Evolutionary conservation across 176 grass and related monocot genomes (phyloP).

Genomic region (Triticum monococcum): DNA sequence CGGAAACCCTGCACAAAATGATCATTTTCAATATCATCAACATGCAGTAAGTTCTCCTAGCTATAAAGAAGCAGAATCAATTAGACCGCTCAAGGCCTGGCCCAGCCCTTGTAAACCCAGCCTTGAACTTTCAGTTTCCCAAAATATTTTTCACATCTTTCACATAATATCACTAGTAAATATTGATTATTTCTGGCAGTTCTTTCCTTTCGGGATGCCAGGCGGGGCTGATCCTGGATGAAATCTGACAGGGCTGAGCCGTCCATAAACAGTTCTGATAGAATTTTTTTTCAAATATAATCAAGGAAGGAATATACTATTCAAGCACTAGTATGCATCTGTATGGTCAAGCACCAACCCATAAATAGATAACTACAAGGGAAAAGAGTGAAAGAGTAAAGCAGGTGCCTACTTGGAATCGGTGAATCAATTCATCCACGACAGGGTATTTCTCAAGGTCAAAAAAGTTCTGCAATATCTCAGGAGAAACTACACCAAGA

Average conservation of each 20-base stretch:
- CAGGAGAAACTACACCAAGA: slow-evolving; percentile 94
- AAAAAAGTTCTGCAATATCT: slow-evolving; percentile 98
- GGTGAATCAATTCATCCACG: slow-evolving; percentile 80
- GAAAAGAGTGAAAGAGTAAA: slow-evolving; percentile 18
- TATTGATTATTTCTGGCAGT: not conserved
- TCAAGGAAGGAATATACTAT: not conserved
- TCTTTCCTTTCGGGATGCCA: not conserved
- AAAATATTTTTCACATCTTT: not conserved
- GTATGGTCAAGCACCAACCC: not conserved
- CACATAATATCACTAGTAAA: not conserved
- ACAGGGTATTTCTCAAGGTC: slow-evolving; percentile 94
- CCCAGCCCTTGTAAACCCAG: not conserved
- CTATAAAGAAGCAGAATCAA: not conserved
- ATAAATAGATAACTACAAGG: not conserved
- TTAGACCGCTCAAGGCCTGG: not conserved
- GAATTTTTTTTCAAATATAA: not conserved
- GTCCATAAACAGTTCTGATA: not conserved
- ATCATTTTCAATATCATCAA: slow-evolving; percentile 6
- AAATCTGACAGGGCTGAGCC: not conserved
- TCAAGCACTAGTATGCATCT: not conserved
- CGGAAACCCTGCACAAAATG: slow-evolving; percentile 76
- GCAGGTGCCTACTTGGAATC: slow-evolving; percentile 71
- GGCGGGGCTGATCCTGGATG: not conserved
- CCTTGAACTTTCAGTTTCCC: not conserved
- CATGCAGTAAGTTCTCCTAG: not conserved